phyloP scores from a whole-genome alignment of 108 stramenopile genomes.

The Halocafeteria seosinensis region DNA sequence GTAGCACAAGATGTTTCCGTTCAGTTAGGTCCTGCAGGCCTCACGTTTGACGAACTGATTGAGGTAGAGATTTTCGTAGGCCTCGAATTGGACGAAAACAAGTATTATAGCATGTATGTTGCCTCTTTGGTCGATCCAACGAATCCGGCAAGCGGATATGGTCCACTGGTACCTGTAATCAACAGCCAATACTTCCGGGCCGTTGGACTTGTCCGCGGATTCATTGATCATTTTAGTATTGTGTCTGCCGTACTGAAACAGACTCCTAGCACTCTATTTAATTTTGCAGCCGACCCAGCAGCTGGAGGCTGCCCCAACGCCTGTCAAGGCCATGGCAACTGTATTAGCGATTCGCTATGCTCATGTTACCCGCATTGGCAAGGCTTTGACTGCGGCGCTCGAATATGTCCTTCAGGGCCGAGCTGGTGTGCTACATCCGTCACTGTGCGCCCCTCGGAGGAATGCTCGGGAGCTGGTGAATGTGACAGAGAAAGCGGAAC shows the following conservation, averaged over 20 bases:
- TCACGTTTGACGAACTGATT: neutral
- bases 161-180: too few relatives aligned
- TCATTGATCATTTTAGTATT: neutral
- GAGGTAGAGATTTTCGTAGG: neutral
- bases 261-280: neutral
- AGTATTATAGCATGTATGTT: neutral
- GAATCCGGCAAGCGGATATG: neutral
- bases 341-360: conserved; percentile 4
- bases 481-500: conserved; percentile 52
- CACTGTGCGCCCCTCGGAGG: conserved; percentile 4
- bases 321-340: conserved; percentile 42
- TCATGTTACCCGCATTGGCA: neutral
- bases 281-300: neutral
- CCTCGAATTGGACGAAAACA: neutral
- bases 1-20: neutral
- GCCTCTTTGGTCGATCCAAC: neutral
- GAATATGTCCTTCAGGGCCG: neutral
- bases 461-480: conserved; percentile 58
- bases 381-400: neutral
- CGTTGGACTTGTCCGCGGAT: neutral
- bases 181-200: neutral
- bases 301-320: conserved; percentile 29
- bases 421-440: neutral
- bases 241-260: neutral
- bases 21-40: neutral